Evolutionary conservation across 1,139 yeast species (phyloP), one percentile per base, ranked within the genome.

Genomic region (Candida sanyaensis): DNA sequence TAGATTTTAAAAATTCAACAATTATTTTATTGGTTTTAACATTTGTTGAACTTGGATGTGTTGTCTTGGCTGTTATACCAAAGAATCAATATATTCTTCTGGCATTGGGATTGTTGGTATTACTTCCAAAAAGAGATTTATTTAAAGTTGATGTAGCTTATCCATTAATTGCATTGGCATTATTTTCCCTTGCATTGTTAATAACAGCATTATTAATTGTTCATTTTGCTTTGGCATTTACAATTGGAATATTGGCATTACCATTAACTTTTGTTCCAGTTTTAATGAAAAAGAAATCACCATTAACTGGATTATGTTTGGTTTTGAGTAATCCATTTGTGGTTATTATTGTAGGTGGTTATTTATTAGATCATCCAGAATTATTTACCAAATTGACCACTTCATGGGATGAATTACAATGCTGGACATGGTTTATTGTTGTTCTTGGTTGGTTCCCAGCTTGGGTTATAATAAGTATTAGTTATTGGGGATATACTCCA

Each of bases 341-440:
- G 37, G 66, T 74, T 2, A 59, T 72, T n/a, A 64, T 62, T 33
- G 50, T 71, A 8, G 66, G 69, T 31, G 75, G 76, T 4, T 56
- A 61, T 28, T 60, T 71, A 46, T 61, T 68, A 17, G 65, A 69
- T 27, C 68, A 59, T 7, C 61, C 66, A 23, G 63, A 64, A 41
- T 51, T 86, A 43, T 66, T 80, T 56, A 63, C 66, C 29, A 82
- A 83, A 1, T 69, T 89, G 26, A 64, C 84, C 12, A 72, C 79
- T 27, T 82, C 91, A 1, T 88, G 93, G 88, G 63, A 72, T 32
- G 82, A 84, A 34, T 69, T 88, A 48, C 88, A 86, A 53, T 85
- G 88, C 52, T 90, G 96, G 95, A 88, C 96, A 0, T 90, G 96
- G 96, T 78, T 81, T 50, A 80, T 89, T 21, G 65, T 91, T 4